phyloP scores from a whole-genome alignment of 169 alveolate genomes.

The Plasmodium malariae region DNA sequence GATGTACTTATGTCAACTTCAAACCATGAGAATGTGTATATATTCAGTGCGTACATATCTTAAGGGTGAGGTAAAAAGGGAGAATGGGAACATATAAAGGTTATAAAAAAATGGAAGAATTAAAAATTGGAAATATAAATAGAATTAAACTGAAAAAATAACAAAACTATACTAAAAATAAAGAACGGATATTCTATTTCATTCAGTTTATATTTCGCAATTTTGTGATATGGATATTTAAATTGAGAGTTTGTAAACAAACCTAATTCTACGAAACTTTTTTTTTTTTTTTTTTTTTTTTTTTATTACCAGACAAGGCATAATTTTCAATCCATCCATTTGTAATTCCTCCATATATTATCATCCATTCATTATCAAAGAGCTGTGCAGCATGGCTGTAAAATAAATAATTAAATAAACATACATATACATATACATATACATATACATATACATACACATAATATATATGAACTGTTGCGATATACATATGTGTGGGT shows the following conservation, averaged over 20 bases:
- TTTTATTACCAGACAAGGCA: constrained; percentile 66
- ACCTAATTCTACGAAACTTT: background rate
- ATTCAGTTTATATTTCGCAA: too few relatives aligned
- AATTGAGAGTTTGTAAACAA: too few relatives aligned
- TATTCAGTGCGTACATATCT: constrained; percentile 76
- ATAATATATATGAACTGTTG: background rate
- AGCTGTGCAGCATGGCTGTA: constrained; percentile 65
- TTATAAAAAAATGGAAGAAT: background rate
- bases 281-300: background rate
- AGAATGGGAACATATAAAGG: background rate
- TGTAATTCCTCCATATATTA: constrained; percentile 73
- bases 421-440: background rate
- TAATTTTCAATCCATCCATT: constrained; percentile 76
- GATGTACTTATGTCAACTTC: constrained; percentile 73
- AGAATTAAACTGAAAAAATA: background rate
- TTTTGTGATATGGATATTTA: too few relatives aligned
- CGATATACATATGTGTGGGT: background rate
- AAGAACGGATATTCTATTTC: too few relatives aligned
- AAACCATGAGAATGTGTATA: constrained; percentile 67
- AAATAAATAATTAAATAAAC: constrained; percentile 21
- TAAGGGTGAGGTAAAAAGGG: too few relatives aligned
- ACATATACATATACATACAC: background rate
- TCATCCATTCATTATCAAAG: constrained; percentile 76
- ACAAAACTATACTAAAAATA: too few relatives aligned
- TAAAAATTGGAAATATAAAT: too few relatives aligned